Evolutionary conservation across 2,329 filamentous ascomycete genomes (phyloP).

Genomic region (Exophiala xenobiotica): DNA sequence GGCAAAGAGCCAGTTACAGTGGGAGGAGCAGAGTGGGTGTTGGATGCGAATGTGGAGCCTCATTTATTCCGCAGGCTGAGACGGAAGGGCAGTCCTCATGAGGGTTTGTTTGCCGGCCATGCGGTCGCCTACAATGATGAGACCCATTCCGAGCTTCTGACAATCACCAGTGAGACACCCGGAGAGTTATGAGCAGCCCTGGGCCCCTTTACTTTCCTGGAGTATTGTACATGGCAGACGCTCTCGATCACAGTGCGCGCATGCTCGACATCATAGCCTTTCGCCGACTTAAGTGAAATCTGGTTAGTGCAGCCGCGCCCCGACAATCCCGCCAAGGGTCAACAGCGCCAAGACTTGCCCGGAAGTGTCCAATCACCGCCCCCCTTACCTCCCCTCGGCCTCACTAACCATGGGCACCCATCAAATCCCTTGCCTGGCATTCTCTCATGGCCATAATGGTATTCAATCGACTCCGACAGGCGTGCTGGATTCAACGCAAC

Average conservation of each 20-base stretch:
- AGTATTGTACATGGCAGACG: constrained; percentile 1
- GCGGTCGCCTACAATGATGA: too few relatives aligned
- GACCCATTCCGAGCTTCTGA: too few relatives aligned
- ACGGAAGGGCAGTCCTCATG: constrained; percentile 1
- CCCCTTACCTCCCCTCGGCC: constrained; percentile 11
- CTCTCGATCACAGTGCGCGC: too few relatives aligned
- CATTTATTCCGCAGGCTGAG: constrained; percentile 6
- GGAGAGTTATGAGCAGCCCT: too few relatives aligned
- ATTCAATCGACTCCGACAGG: constrained; percentile 21
- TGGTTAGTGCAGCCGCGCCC: constrained; percentile 1
- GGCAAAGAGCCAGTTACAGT: constrained; percentile 8
- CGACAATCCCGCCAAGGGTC: constrained; percentile 2
- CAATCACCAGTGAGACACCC: neutral
- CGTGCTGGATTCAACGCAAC: constrained; percentile 9
- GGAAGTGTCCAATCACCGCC: constrained; percentile 16
- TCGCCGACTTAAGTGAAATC: neutral
- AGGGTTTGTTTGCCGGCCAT: neutral
- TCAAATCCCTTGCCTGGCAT: constrained; percentile 2
- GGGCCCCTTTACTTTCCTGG: too few relatives aligned
- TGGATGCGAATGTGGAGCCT: constrained; percentile 18
- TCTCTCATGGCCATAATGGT: constrained; percentile 17
- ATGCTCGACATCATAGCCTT: constrained; percentile 1
- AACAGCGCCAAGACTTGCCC: constrained; percentile 7
- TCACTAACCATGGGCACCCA: constrained; percentile 17
- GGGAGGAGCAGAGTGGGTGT: constrained; percentile 12